These are phyloP conservation scores for Telfairia occidentalis DNA, from an alignment of 331 rosid genomes.

Conservation along the genomic window DNA sequence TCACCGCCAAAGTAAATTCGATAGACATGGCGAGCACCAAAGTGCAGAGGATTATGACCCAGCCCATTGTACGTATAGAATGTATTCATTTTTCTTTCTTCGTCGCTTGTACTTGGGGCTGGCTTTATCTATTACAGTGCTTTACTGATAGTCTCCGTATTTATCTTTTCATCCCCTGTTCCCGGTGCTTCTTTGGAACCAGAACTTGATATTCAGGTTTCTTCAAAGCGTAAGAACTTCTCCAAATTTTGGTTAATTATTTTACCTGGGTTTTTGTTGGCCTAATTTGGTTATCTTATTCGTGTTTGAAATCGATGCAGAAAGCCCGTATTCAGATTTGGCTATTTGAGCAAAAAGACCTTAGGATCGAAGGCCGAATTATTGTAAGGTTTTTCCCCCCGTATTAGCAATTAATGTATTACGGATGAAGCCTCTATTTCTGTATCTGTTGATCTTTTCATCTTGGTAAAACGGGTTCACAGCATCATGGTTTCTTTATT, in stretches of 20 bases:
- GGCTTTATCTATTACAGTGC: background rate
- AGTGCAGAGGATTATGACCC: conserved; percentile 89
- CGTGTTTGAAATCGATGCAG: conserved; percentile 23
- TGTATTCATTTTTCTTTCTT: background rate
- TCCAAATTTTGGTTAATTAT: background rate
- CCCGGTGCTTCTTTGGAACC: conserved; percentile 6
- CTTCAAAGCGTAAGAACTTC: conserved; percentile 58
- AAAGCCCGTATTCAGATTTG: conserved; percentile 80
- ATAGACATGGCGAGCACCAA: conserved; percentile 77
- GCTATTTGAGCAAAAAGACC: conserved; percentile 75
- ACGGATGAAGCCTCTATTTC: background rate
- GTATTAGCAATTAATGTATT: background rate
- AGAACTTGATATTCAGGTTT: conserved; percentile 84
- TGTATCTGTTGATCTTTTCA: background rate
- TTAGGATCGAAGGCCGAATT: conserved; percentile 67
- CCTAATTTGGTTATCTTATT: background rate
- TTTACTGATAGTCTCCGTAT: background rate
- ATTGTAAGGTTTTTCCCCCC: conserved; percentile 29
- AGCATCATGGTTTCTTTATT: background rate
- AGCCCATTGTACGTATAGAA: conserved; percentile 35
- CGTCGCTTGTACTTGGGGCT: background rate
- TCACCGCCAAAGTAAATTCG: background rate
- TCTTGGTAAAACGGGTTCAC: background rate
- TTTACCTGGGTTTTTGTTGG: background rate
- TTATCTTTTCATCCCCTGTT: background rate